A percentile compares a stretch with the other conserved stretches of the same genome.
phyloP scores from a whole-genome alignment of 129 eudicot genomes.

The Saussurea involucrata region DNA sequence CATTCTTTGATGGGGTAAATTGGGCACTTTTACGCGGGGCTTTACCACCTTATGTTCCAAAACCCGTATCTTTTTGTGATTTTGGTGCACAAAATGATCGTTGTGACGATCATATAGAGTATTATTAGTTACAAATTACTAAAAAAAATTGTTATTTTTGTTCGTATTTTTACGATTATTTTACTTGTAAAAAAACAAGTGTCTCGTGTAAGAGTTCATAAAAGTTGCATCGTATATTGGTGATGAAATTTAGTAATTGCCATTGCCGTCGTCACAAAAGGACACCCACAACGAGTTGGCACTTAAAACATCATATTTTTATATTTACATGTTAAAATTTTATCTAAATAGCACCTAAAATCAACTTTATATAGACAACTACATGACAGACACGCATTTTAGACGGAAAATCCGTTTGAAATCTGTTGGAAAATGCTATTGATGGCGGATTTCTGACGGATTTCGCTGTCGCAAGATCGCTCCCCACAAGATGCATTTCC shows the following conservation, averaged over 20 bases:
- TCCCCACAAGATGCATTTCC: too few species aligned
- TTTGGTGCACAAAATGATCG: slow-evolving; percentile 34
- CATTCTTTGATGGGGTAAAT: slow-evolving; percentile 59
- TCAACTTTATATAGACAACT: too few species aligned
- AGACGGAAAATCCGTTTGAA: too few species aligned
- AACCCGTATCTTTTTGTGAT: slow-evolving; percentile 30
- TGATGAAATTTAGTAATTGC: background rate
- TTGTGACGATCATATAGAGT: slow-evolving; percentile 40
- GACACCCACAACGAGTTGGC: background rate
- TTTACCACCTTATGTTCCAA: slow-evolving; percentile 56
- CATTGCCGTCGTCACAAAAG: background rate
- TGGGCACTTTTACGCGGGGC: slow-evolving; percentile 78
- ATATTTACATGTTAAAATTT: too few species aligned
- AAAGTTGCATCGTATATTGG: background rate
- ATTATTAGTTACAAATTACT: slow-evolving; percentile 29
- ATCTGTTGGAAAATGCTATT: too few species aligned
- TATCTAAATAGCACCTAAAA: too few species aligned
- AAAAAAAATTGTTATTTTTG: background rate
- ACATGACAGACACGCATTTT: too few species aligned
- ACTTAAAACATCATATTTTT: background rate
- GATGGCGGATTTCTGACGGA: too few species aligned
- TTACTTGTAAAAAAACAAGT: background rate
- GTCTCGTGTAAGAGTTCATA: background rate
- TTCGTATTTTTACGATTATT: background rate
- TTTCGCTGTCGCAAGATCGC: too few species aligned